Percentiles rank a stretch among this genome's conserved stretches.
Conservation (phyloP, 306 rosid species). For the Lathyrus tuberosus region DNA sequence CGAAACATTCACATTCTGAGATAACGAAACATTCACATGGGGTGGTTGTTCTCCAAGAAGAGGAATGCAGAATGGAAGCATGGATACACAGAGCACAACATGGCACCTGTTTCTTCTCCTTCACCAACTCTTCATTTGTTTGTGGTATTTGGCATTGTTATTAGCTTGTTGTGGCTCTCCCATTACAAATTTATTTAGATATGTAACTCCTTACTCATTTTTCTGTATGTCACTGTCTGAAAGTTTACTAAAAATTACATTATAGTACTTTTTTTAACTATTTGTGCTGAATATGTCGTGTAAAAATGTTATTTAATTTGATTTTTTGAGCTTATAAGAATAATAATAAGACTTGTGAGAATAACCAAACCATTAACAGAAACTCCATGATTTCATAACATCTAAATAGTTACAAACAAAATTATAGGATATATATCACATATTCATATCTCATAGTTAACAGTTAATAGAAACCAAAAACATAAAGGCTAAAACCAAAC, state of each 20-base stretch:
- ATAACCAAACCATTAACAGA: background rate
- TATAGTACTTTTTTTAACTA: background rate
- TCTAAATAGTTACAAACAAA: constrained; percentile 33
- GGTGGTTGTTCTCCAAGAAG: constrained; percentile 67
- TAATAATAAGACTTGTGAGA: background rate
- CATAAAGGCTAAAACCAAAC: constrained; percentile 1
- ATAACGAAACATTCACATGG: constrained; percentile 46
- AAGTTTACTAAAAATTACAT: background rate
- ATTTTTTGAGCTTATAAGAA: background rate
- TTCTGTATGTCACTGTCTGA: constrained; percentile 3
- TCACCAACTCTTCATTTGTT: constrained; percentile 72
- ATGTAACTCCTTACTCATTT: background rate
- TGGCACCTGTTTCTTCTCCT: constrained; percentile 56
- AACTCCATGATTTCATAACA: constrained; percentile 2
- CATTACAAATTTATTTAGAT: constrained; percentile 2
- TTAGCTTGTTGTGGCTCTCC: constrained; percentile 69
- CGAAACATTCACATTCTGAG: constrained; percentile 37
- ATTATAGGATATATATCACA: constrained; percentile 1
- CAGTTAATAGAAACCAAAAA: background rate
- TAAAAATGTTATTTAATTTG: background rate
- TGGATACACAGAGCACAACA: constrained; percentile 55
- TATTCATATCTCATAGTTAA: constrained; percentile 8
- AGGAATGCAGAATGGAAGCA: constrained; percentile 73
- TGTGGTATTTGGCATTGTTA: constrained; percentile 70
- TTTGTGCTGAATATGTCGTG: background rate